Evolutionary conservation across 768 basidiomycete genomes (phyloP).

Genomic region (Kwoniella mangroviensis): DNA sequence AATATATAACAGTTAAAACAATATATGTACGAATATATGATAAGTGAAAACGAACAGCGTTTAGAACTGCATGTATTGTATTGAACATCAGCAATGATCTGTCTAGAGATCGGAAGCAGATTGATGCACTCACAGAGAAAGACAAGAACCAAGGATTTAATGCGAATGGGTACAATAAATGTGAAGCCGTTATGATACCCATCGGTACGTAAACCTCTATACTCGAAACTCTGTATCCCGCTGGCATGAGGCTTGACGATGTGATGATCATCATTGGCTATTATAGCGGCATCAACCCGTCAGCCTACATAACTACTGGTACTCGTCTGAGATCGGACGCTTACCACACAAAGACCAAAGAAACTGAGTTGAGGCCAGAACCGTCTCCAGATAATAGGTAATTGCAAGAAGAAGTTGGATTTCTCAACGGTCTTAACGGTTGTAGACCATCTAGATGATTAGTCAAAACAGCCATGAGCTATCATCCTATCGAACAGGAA

Average conservation of each 20-base stretch:
- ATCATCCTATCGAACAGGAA: no score
- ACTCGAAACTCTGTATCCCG: conserved; percentile 69
- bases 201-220: conserved; percentile 81
- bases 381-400: conserved; percentile 78
- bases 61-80: neutral
- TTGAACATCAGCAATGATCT: no score
- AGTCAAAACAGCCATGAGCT: neutral
- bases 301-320: neutral
- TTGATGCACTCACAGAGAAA: conserved; percentile 38
- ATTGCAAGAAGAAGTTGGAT: conserved; percentile 88
- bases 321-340: neutral
- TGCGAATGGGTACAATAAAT: conserved; percentile 68
- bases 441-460: conserved; percentile 58
- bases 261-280: conserved; percentile 66
- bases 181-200: conserved; percentile 60
- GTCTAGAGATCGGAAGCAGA: neutral
- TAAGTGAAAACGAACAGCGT: neutral
- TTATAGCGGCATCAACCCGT: neutral
- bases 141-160: conserved; percentile 66
- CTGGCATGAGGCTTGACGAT: conserved; percentile 64
- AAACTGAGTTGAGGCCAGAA: conserved; percentile 70
- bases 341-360: conserved; percentile 52
- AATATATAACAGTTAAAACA: neutral
- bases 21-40: neutral
- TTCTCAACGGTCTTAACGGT: conserved; percentile 85